Evolutionary conservation across 768 basidiomycete species (phyloP).

Genomic region (Tephrocybe sp.): DNA sequence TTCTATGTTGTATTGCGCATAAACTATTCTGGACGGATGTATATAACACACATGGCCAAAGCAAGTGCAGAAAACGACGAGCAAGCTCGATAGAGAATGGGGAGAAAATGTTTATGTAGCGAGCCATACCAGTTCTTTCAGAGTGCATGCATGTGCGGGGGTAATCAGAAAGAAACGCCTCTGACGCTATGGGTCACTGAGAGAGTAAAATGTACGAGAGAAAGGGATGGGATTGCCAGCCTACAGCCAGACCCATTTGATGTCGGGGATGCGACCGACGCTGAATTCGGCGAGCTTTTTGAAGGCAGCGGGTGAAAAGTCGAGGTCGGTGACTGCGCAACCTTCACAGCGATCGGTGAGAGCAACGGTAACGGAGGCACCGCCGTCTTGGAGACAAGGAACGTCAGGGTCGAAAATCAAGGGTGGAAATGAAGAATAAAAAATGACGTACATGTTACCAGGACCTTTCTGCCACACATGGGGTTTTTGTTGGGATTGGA

Average conservation of each 20-base stretch:
- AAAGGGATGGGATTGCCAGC: not conserved
- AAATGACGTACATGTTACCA: conserved; percentile 45
- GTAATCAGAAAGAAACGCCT: conserved; percentile 21
- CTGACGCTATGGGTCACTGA: conserved; percentile 25
- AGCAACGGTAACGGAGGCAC: conserved; percentile 44
- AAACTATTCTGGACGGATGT: conserved; percentile 11
- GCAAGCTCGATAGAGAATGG: conserved; percentile 25
- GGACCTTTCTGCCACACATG: conserved; percentile 53
- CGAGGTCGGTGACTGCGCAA: conserved; percentile 52
- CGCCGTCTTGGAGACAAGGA: conserved; percentile 38
- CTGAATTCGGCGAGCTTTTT: conserved; percentile 35
- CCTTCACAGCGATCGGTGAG: conserved; percentile 64
- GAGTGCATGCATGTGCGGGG: conserved; percentile 13
- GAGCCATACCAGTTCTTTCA: conserved; percentile 16
- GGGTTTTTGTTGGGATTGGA: conserved; percentile 76
- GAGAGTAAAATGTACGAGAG: conserved; percentile 1
- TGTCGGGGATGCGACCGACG: conserved; percentile 48
- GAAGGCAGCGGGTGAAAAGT: conserved; percentile 65
- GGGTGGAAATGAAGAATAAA: conserved; percentile 3
- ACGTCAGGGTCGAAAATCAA: not conserved
- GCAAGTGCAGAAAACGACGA: conserved; percentile 28
- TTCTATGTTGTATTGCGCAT: not conserved
- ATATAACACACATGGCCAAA: conserved; percentile 34
- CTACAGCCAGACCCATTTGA: conserved; percentile 49
- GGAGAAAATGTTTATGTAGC: conserved; percentile 6